Percentiles rank a stretch among this genome's conserved stretches.
These are phyloP conservation scores for Lepidium aucheri DNA, from an alignment of 345 rosid species.

Conservation along the genomic window DNA sequence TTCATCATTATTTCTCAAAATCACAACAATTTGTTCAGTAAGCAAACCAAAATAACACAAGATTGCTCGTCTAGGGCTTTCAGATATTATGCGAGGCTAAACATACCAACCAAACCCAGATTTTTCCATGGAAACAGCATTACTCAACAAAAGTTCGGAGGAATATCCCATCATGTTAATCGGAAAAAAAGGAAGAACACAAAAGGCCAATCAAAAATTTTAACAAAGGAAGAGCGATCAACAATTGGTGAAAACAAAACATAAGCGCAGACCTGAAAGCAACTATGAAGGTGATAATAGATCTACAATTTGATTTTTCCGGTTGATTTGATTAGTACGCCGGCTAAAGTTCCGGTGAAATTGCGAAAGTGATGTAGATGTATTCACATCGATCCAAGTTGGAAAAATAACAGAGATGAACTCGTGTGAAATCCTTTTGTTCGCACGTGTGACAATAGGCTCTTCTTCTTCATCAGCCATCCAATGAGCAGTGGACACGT, in stretches of 20 bases:
- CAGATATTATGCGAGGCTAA: not conserved
- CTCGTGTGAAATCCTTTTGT: constrained; percentile 6
- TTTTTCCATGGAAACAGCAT: not conserved
- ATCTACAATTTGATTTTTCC: not conserved
- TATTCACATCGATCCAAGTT: not conserved
- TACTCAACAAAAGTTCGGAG: not conserved
- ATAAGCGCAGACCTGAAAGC: constrained; percentile 3
- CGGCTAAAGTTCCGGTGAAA: constrained; percentile 17
- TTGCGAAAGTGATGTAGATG: not conserved
- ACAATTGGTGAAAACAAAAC: not conserved
- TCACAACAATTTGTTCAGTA: not conserved
- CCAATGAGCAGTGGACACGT: not conserved
- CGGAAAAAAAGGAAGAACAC: not conserved
- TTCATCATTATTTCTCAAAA: not conserved
- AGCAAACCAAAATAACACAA: not conserved
- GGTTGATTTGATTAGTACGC: constrained; percentile 8
- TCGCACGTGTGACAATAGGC: constrained; percentile 12
- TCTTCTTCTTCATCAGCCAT: not conserved
- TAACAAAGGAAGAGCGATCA: not conserved
- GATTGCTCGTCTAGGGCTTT: not conserved
- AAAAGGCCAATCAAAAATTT: not conserved
- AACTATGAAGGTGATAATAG: not conserved
- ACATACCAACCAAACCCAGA: not conserved
- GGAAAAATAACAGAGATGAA: not conserved
- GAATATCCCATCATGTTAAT: not conserved